Percentiles rank a stretch among this genome's conserved stretches.
phyloP scores from a whole-genome alignment of 73 alveolate species.

The Paramecium tetraurelia region DNA sequence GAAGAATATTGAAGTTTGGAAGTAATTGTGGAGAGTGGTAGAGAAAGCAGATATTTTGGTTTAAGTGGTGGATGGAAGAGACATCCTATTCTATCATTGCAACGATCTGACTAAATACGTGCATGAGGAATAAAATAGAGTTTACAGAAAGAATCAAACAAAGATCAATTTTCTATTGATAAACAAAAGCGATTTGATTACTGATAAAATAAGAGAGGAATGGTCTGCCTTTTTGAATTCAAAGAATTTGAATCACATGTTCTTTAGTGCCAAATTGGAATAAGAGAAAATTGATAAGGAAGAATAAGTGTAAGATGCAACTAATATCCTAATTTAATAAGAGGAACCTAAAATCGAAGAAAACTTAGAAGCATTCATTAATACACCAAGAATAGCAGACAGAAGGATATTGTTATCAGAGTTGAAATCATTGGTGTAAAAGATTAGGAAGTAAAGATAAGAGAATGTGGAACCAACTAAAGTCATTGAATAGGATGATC shows the following conservation, averaged over 20 bases:
- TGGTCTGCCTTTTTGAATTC: constrained; percentile 91
- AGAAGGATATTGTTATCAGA: constrained; percentile 33
- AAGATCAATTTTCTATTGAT: constrained; percentile 64
- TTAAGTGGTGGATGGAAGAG: constrained; percentile 97
- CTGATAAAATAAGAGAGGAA: constrained; percentile 83
- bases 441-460: constrained; percentile 38
- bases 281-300: constrained; percentile 78
- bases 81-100: constrained; percentile 93
- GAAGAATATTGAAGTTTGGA: constrained; percentile 98
- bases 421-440: constrained; percentile 29
- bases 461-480: constrained; percentile 25
- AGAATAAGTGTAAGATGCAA: constrained; percentile 52
- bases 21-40: constrained; percentile 97
- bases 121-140: constrained; percentile 66
- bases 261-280: constrained; percentile 93
- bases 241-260: constrained; percentile 81
- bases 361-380: not conserved
- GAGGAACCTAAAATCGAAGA: constrained; percentile 3
- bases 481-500: constrained; percentile 29
- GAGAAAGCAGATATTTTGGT: constrained; percentile 89
- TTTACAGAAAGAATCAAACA: constrained; percentile 71
- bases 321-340: constrained; percentile 51
- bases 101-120: constrained; percentile 91
- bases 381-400: constrained; percentile 48
- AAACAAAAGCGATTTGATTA: constrained; percentile 95